phyloP scores from a whole-genome alignment of 2,329 filamentous ascomycete species.

The Talaromyces sp. region DNA sequence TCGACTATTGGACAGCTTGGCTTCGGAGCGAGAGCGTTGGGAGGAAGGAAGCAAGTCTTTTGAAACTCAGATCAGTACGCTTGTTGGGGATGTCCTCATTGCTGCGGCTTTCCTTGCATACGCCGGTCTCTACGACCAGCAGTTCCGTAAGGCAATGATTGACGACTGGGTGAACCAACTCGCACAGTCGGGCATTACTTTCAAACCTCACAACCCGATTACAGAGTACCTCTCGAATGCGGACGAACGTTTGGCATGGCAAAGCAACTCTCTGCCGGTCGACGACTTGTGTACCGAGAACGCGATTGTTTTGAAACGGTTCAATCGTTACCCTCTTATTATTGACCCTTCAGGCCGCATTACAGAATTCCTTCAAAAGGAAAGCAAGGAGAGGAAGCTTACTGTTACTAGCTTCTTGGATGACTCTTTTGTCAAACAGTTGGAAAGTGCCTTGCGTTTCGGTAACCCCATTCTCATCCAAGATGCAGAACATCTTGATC shows the following conservation, averaged over 20 bases:
- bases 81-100: conserved; percentile 91
- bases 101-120: conserved; percentile 98
- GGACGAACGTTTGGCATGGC: conserved; percentile 91
- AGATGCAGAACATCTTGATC: conserved; percentile 94
- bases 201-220: conserved; percentile 88
- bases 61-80: conserved; percentile 92
- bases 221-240: conserved; percentile 96
- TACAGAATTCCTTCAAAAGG: conserved; percentile 90
- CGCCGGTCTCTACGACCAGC: conserved; percentile 93
- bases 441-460: conserved; percentile 94
- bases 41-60: conserved; percentile 97
- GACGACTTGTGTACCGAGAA: conserved; percentile 99
- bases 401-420: conserved; percentile 98
- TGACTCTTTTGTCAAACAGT: conserved; percentile 94
- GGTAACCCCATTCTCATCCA: conserved; percentile 98
- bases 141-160: conserved; percentile 94
- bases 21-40: conserved; percentile 89
- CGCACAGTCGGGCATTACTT: conserved; percentile 83
- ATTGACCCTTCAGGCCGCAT: conserved; percentile 95
- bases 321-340: conserved; percentile 97
- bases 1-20: conserved; percentile 85
- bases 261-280: conserved; percentile 85
- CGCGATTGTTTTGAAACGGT: conserved; percentile 92
- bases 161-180: conserved; percentile 97
- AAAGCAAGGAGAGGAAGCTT: conserved; percentile 86